These are phyloP conservation scores for Tardiomyces digboiensis DNA, from an alignment of 1,139 yeast genomes.

Conservation along the genomic window DNA sequence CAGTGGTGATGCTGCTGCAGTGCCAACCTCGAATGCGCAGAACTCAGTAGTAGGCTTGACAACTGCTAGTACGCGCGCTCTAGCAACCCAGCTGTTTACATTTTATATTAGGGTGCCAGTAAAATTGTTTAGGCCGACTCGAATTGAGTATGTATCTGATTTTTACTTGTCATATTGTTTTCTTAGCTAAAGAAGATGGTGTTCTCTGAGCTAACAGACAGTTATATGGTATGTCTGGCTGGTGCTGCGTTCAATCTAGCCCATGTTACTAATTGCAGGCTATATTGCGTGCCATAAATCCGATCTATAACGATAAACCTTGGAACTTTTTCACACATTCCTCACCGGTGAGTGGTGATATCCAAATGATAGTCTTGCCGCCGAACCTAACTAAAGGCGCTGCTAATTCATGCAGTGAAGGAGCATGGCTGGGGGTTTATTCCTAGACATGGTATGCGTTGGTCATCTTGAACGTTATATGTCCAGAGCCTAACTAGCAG, in stretches of 20 bases:
- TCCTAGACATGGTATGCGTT: constrained; percentile 39
- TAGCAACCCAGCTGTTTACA: constrained; percentile 70
- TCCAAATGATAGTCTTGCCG: background rate
- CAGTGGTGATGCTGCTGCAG: background rate
- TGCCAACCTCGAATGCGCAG: background rate
- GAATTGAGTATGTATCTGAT: constrained; percentile 79
- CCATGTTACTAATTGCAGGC: constrained; percentile 23
- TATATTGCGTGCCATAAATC: constrained; percentile 27
- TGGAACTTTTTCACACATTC: constrained; percentile 69
- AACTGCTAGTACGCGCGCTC: constrained; percentile 78
- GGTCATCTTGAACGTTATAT: too few relatives aligned
- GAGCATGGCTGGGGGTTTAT: constrained; percentile 83
- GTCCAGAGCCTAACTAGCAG: constrained; percentile 9
- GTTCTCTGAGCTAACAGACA: background rate
- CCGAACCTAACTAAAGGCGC: constrained; percentile 35
- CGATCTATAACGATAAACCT: constrained; percentile 35
- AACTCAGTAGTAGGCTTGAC: constrained; percentile 52
- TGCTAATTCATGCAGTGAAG: constrained; percentile 58
- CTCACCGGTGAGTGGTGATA: constrained; percentile 24
- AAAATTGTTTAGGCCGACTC: constrained; percentile 79
- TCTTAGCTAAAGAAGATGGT: too few relatives aligned
- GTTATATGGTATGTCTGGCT: background rate
- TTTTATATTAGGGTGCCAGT: constrained; percentile 72
- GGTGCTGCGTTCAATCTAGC: constrained; percentile 14
- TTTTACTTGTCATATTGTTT: too few relatives aligned